A percentile compares a stretch with the other conserved stretches of the same genome.
These are phyloP conservation scores for Chrysochromulina tobinii DNA, from an alignment of 78 protist genomes.

Conservation along the genomic window DNA sequence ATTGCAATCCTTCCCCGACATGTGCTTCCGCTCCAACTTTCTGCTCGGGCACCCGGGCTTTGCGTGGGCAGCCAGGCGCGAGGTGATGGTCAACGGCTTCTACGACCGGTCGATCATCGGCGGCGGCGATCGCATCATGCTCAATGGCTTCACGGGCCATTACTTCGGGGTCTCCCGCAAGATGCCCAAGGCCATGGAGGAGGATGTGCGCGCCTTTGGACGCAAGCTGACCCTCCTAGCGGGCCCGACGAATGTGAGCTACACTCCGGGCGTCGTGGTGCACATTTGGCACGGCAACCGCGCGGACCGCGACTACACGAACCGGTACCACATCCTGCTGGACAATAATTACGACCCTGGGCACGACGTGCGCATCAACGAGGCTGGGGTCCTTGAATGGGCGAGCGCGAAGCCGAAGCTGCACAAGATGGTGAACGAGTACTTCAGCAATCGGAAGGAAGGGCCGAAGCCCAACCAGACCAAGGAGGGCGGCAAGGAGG, in stretches of 20 bases:
- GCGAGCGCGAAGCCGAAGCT: background rate
- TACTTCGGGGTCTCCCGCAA: background rate
- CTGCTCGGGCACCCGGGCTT: slow-evolving; percentile 24
- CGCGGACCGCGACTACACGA: background rate
- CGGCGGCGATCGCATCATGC: slow-evolving; percentile 22
- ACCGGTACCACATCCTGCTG: slow-evolving; percentile 4
- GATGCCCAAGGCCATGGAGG: background rate
- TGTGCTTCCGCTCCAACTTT: background rate
- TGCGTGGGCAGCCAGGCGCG: slow-evolving; percentile 11
- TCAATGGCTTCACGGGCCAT: slow-evolving; percentile 14
- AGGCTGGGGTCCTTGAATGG: background rate
- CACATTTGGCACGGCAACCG: slow-evolving; percentile 23
- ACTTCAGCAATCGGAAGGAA: slow-evolving; percentile 11
- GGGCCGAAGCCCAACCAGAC: background rate
- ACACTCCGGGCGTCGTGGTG: slow-evolving; percentile 9
- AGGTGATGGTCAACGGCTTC: background rate
- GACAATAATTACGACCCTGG: background rate
- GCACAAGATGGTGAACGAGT: background rate
- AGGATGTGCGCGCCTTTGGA: background rate
- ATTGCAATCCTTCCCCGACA: background rate
- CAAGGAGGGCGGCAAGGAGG: too few relatives aligned
- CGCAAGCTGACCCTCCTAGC: background rate
- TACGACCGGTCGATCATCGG: slow-evolving; percentile 13
- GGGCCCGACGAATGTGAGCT: background rate
- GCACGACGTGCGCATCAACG: background rate